Base-by-base conservation (phyloP, 139 green algal species). In the Marvania coccoides region DNA sequence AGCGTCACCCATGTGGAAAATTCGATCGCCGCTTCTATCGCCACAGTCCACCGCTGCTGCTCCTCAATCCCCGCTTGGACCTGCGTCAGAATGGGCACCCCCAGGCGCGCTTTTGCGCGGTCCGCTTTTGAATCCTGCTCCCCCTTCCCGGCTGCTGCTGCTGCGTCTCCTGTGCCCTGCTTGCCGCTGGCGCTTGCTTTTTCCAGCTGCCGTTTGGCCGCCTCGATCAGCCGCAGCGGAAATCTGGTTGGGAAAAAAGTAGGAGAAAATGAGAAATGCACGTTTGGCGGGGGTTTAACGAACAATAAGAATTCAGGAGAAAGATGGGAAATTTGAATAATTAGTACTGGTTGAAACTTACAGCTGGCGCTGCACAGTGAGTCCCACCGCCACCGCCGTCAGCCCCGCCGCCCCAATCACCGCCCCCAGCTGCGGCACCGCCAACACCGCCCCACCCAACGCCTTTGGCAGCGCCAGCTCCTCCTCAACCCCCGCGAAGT, bases 401-500 rank as follows among this genome's bases (percentile, higher is more conserved):
- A 51, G 42, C 19, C 67, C 68, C 6, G 63, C 62, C 0, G 51
- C 58, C 15, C 61, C 73, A 31, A 82, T 28, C 45, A 47, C 7
- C 14, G 66, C 56, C 3, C 71, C 55, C 26, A 76, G 38, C 47
- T 74, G 71, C 26, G 75, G 45, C 13, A 62, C 58, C 28, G 73
- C 57, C 54, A 54, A 40, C 28, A 30, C 47, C 47, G 30, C 47
- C 26, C 46, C 67, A 2, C 59, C 51, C 62, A 31, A n/a, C n/a
- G 45, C 9, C 39, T 31, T 33, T 31, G 24, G n/a, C 48, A 80
- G 51, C 33, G 7, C 24, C 8, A 81, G 39, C 13, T 4, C 56
- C 2, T 83, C 76, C 14, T 83, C 76, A 53, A 61, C 68, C 2
- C 67, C 68, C 38, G 76, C 74, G 39, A 71, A 67, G 24, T 73